Base-by-base conservation (phyloP, 2,329 filamentous ascomycete species). In the Fusarium miscanthi region DNA sequence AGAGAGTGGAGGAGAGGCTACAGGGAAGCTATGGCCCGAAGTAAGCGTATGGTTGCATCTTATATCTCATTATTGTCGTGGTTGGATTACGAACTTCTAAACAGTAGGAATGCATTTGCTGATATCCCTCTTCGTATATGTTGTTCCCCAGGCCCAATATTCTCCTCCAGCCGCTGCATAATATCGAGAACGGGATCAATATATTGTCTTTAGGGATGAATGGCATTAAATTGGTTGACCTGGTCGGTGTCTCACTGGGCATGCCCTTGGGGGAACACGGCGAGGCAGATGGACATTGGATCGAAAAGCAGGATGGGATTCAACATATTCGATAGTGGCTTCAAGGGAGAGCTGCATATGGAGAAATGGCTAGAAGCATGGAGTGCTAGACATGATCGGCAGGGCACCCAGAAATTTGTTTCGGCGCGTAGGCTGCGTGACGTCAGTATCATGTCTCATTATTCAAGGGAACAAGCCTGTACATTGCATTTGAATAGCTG, bases 21-120 rank as follows among this genome's bases (percentile, higher is more conserved):
- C 1, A 23, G 19, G 19, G 31, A 40, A 27, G 0, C 1, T 1
- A 13, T 53, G 19, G 35, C 1, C 23, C 40, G 23, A 27, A 40
- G 3, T 13, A 14, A 1, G 19, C 13, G 8, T 23, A 23, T 19
- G 14, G 14, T 8, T 2, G 35, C 14, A 53, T 40, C 19, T 51
- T 51, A 53, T 53, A 41, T 14, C 19, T 6, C 13, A 14, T 40
- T 53, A 23, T 30, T 53, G 35, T 30, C 25, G 25, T 9, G n/a
- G 6, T 40, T 25, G 3, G 4, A 13, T 35, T 51, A 37, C 17
- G 48, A 35, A 25, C 16, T 7, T n/a, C 6, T 9, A 12, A 17
- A 9, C 10, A 33, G 6, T 25, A 11, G 46, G 46, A 49, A 49
- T 49, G 46, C 13, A 49, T 5, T 19, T n/a, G 0, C n/a, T 25